A percentile compares a stretch with the other conserved stretches of the same genome.
Conservation (phyloP, 257 asterid genomes). For the Perilla frutescens region DNA sequence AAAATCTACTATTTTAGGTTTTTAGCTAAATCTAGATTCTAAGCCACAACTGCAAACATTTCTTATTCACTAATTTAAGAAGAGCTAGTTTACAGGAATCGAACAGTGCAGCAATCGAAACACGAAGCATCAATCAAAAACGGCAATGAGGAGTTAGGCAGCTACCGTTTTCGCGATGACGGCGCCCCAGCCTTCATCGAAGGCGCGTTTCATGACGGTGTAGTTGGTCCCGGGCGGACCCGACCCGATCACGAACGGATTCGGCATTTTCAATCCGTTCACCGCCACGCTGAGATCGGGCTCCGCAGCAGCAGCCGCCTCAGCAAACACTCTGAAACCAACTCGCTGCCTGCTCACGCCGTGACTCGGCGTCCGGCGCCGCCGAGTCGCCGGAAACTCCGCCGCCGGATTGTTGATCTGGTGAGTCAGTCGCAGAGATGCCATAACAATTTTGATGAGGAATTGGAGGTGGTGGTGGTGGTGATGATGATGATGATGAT, state of each 20-base stretch:
- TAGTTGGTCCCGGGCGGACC: conserved; percentile 99
- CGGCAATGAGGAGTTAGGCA: neutral
- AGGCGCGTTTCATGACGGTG: conserved; percentile 93
- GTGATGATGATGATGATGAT: neutral
- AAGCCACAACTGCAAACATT: no score
- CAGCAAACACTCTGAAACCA: conserved; percentile 58
- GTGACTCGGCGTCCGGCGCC: conserved; percentile 32
- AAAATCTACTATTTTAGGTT: no score
- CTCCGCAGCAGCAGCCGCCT: conserved; percentile 47
- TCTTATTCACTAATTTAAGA: no score
- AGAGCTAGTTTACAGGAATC: neutral
- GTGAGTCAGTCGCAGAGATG: conserved; percentile 43
- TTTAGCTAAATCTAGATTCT: no score
- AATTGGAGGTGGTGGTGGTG: no score
- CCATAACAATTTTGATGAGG: conserved; percentile 36
- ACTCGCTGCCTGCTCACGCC: conserved; percentile 35
- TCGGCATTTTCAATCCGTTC: conserved; percentile 92
- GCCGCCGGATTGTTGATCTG: conserved; percentile 42
- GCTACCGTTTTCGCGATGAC: conserved; percentile 96
- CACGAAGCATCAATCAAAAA: neutral
- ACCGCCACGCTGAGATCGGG: conserved; percentile 93
- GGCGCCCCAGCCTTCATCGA: conserved; percentile 99
- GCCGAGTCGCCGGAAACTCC: conserved; percentile 43
- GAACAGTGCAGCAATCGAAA: neutral
- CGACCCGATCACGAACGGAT: conserved; percentile 95